Conservation (phyloP, 805 yeast genomes). For the Yarrowia alimentaria region DNA sequence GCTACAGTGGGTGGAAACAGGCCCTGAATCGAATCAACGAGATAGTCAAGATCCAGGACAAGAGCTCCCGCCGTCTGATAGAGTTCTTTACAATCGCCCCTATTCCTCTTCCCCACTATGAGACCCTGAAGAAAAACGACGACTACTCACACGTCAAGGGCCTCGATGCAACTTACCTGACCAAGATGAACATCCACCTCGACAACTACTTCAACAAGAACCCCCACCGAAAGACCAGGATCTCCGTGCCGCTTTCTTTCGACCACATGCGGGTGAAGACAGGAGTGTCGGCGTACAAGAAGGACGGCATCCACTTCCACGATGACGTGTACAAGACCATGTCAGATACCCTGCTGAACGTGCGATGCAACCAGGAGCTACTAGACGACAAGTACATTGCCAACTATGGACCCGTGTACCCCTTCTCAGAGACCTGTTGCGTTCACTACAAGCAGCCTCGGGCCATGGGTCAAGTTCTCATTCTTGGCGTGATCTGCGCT, state of each 20-base stretch:
- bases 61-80: slow-evolving; percentile 21
- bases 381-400: slow-evolving; percentile 13
- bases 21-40: slow-evolving; percentile 16
- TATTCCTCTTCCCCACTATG: slow-evolving; percentile 18
- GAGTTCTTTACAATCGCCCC: slow-evolving; percentile 32
- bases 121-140: background rate
- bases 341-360: slow-evolving; percentile 32
- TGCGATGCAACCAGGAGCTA: slow-evolving; percentile 33
- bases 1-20: slow-evolving; percentile 20
- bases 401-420: slow-evolving; percentile 28
- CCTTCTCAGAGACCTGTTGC: slow-evolving; percentile 34
- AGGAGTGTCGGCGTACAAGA: slow-evolving; percentile 28
- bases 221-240: slow-evolving; percentile 29
- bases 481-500: slow-evolving; percentile 24
- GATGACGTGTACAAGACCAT: slow-evolving; percentile 30
- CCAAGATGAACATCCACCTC: slow-evolving; percentile 14
- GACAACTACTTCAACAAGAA: slow-evolving; percentile 23
- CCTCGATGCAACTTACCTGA: slow-evolving; percentile 5
- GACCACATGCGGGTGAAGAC: slow-evolving; percentile 29
- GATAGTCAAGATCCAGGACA: slow-evolving; percentile 16
- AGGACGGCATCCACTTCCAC: slow-evolving; percentile 31
- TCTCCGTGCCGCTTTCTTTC: slow-evolving; percentile 32
- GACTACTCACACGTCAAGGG: slow-evolving; percentile 7
- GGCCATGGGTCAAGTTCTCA: slow-evolving; percentile 12
- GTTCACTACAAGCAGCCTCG: slow-evolving; percentile 30